Evolutionary conservation across 306 rosid species (phyloP).

Genomic region (Acacia melanoxylon): DNA sequence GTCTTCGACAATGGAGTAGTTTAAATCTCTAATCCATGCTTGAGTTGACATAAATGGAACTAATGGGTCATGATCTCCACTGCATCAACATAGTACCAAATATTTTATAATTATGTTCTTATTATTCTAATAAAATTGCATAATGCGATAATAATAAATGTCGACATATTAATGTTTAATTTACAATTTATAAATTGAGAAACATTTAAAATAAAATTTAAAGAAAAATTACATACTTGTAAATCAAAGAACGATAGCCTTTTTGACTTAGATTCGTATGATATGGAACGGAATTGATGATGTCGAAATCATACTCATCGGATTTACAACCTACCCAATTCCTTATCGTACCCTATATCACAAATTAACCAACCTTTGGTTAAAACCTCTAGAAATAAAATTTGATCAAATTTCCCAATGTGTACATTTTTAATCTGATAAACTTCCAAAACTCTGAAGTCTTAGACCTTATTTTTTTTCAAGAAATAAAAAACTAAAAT

Average conservation of each 20-base stretch:
- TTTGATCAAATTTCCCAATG: no score
- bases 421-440: neutral
- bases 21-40: neutral
- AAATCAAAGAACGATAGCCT: neutral
- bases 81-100: neutral
- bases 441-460: neutral
- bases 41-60: neutral
- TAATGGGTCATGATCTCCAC: neutral
- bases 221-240: neutral
- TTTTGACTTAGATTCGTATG: neutral
- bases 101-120: neutral
- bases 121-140: no score
- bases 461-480: no score
- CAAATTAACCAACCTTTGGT: neutral
- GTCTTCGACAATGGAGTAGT: neutral
- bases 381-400: no score
- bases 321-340: neutral
- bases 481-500: neutral
- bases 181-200: no score
- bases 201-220: no score
- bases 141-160: no score
- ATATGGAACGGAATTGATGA: neutral
- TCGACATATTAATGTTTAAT: no score
- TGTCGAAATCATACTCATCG: neutral
- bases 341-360: neutral